Percentiles rank a stretch among this genome's conserved stretches.
Evolutionary conservation across 2,329 filamentous ascomycete species (phyloP).

Genomic region (Graphilbum ipis-grandicollis): DNA sequence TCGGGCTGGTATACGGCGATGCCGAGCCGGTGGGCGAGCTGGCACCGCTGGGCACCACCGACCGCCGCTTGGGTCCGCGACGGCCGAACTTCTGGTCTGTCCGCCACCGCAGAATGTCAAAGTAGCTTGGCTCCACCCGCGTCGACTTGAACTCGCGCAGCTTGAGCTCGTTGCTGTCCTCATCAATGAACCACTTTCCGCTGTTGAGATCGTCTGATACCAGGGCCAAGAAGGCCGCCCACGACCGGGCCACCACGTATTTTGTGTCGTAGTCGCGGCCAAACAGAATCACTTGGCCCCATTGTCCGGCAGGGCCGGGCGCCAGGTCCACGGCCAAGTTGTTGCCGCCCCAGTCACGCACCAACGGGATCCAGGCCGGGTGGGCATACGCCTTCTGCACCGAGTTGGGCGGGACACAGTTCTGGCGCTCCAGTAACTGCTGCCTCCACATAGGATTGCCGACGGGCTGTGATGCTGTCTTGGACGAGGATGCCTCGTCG

Average conservation of each 20-base stretch:
- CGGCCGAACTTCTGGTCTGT: conserved; percentile 90
- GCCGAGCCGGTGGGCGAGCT: conserved; percentile 29
- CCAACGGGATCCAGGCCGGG: conserved; percentile 86
- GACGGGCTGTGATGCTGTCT: conserved; percentile 24
- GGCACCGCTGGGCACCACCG: conserved; percentile 21
- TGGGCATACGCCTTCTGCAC: conserved; percentile 90
- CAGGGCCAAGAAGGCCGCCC: conserved; percentile 70
- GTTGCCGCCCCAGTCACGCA: conserved; percentile 97
- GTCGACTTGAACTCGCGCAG: conserved; percentile 78
- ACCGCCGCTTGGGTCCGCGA: conserved; percentile 34
- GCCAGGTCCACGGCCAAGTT: conserved; percentile 87
- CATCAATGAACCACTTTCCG: conserved; percentile 81
- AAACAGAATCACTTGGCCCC: conserved; percentile 94
- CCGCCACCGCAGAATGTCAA: conserved; percentile 90
- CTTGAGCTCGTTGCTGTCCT: conserved; percentile 82
- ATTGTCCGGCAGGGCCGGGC: conserved; percentile 74
- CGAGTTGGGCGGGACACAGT: conserved; percentile 70
- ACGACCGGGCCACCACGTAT: conserved; percentile 87
- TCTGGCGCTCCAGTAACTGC: conserved; percentile 68
- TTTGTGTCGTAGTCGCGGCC: conserved; percentile 98
- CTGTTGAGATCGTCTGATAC: conserved; percentile 83
- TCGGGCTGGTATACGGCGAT: conserved; percentile 50
- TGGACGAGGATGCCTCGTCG: conserved; percentile 50
- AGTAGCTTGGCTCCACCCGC: conserved; percentile 80
- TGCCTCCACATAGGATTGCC: conserved; percentile 59